A percentile compares a stretch with the other conserved stretches of the same genome.
phyloP scores from a whole-genome alignment of 805 yeast genomes.

The Saturnispora diversa region DNA sequence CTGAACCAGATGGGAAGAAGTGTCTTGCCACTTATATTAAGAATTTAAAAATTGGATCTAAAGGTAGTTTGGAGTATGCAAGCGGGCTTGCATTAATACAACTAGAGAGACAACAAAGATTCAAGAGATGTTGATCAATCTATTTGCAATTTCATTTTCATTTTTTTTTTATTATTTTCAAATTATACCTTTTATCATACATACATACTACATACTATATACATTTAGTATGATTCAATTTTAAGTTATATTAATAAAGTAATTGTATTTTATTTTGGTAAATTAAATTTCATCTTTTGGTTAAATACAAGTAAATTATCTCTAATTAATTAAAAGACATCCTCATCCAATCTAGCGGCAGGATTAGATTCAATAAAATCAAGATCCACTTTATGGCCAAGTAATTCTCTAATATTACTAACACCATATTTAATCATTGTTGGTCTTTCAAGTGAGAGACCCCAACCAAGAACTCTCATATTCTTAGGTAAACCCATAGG shows the following conservation, averaged over 20 bases:
- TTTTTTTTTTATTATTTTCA: not conserved
- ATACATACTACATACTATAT: too few relatives aligned
- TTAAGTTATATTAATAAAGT: too few relatives aligned
- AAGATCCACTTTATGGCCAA: slow-evolving; percentile 93
- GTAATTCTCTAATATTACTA: slow-evolving; percentile 87
- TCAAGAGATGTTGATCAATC: not conserved
- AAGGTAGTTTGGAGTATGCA: not conserved
- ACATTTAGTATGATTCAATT: too few relatives aligned
- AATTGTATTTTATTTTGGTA: not conserved
- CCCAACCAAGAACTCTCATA: slow-evolving; percentile 94
- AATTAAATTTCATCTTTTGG: not conserved
- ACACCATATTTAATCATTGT: slow-evolving; percentile 98
- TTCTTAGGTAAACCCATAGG: slow-evolving; percentile 96
- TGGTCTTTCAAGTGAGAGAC: slow-evolving; percentile 94
- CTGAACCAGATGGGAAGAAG: not conserved
- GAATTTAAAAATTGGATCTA: not conserved
- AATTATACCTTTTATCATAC: too few relatives aligned
- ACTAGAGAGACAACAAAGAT: slow-evolving; percentile 8
- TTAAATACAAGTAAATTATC: not conserved
- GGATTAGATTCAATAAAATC: slow-evolving; percentile 94
- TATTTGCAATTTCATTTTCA: not conserved
- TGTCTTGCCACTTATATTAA: slow-evolving; percentile 8
- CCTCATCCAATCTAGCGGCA: slow-evolving; percentile 93
- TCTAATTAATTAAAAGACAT: slow-evolving; percentile 31
- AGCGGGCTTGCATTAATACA: slow-evolving; percentile 4